Conservation (phyloP, 768 basidiomycete species). For the Calocybe gangraenosa region DNA sequence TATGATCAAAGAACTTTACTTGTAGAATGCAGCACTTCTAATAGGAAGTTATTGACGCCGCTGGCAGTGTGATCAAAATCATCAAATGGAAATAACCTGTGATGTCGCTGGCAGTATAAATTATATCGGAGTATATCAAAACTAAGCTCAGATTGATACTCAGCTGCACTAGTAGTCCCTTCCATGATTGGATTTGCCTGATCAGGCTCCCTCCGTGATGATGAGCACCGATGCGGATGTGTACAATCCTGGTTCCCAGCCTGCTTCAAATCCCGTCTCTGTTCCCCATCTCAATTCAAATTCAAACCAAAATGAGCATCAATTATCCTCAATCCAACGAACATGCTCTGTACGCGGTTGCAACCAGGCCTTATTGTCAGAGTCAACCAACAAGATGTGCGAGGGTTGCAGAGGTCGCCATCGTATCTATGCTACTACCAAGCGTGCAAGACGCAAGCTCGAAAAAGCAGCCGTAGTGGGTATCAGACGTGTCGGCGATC, state of each 20-base stretch:
- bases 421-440: slow-evolving; percentile 47
- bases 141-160: not conserved
- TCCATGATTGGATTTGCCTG: not conserved
- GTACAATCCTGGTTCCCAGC: slow-evolving; percentile 3
- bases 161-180: too few species aligned
- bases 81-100: too few species aligned
- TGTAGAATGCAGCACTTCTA: too few species aligned
- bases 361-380: slow-evolving; percentile 24
- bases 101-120: too few species aligned
- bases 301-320: too few species aligned
- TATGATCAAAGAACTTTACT: too few species aligned
- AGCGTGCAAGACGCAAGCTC: slow-evolving; percentile 43
- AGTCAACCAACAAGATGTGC: slow-evolving; percentile 44
- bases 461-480: slow-evolving; percentile 40
- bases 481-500: slow-evolving; percentile 1
- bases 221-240: slow-evolving; percentile 2
- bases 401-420: slow-evolving; percentile 46
- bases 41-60: too few species aligned
- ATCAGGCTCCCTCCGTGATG: not conserved
- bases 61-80: too few species aligned
- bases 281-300: too few species aligned
- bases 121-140: too few species aligned
- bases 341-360: slow-evolving; percentile 47
- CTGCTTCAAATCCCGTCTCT: not conserved
- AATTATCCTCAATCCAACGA: not conserved